Evolutionary conservation across 2,329 filamentous ascomycete species (phyloP).

Genomic region (Ophiocordyceps sinensis): DNA sequence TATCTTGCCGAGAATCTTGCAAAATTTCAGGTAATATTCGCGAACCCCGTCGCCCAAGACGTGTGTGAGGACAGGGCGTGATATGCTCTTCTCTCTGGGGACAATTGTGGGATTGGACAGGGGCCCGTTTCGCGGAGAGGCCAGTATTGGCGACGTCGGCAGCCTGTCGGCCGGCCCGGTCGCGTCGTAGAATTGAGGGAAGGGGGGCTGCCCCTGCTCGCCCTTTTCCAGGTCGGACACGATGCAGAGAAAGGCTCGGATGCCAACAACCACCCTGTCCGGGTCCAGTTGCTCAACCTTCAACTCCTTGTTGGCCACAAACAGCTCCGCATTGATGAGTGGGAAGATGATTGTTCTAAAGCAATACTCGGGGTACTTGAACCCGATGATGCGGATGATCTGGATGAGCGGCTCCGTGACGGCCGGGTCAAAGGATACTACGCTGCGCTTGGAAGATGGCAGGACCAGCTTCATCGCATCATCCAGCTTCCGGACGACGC

Average conservation of each 20-base stretch:
- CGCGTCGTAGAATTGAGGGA: constrained; percentile 53
- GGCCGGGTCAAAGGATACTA: constrained; percentile 69
- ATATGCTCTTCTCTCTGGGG: constrained; percentile 48
- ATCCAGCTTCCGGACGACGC: constrained; percentile 66
- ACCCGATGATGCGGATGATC: constrained; percentile 86
- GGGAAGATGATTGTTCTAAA: constrained; percentile 91
- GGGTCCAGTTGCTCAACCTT: constrained; percentile 89
- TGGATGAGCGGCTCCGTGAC: constrained; percentile 85
- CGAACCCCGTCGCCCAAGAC: constrained; percentile 61
- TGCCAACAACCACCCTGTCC: constrained; percentile 94
- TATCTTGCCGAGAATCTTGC: constrained; percentile 88
- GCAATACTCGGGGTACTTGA: constrained; percentile 84
- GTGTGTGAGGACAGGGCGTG: constrained; percentile 45
- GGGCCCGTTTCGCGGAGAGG: constrained; percentile 17
- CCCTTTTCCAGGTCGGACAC: constrained; percentile 86
- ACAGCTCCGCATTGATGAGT: constrained; percentile 83
- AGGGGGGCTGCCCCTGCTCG: constrained; percentile 63
- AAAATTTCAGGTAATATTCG: constrained; percentile 82
- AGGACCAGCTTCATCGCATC: constrained; percentile 78
- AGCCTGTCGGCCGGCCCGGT: constrained; percentile 26
- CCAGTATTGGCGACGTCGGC: constrained; percentile 34
- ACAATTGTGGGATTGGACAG: constrained; percentile 10
- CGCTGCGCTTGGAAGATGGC: constrained; percentile 63
- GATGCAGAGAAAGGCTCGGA: constrained; percentile 82
- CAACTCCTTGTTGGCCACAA: constrained; percentile 59